Conservation (phyloP, 202 grass and related monocot species). For the Hordeum pubiflorum region DNA sequence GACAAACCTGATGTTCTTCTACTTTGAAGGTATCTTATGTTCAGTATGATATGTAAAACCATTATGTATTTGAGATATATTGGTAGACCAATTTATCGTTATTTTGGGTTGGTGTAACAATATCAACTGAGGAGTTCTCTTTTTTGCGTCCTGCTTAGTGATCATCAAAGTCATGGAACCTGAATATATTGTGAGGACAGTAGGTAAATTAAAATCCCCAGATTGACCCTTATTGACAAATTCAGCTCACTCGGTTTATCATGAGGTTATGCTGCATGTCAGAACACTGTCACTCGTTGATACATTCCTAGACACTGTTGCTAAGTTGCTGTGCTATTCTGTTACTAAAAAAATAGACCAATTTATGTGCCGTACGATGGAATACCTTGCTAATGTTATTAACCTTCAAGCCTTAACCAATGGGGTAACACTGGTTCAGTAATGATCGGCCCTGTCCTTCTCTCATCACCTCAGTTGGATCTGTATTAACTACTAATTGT, state of each 20-base stretch:
- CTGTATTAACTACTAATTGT: constrained; percentile 1
- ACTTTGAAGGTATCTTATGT: constrained; percentile 82
- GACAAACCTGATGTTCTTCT: constrained; percentile 96
- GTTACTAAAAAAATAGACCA: not conserved
- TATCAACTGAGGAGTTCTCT: not conserved
- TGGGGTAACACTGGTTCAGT: not conserved
- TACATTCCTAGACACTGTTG: not conserved
- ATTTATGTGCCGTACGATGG: not conserved
- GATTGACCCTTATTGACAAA: not conserved
- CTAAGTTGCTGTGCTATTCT: not conserved
- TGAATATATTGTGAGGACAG: not conserved
- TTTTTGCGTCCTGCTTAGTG: not conserved
- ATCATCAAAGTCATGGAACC: constrained; percentile 9
- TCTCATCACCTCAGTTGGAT: not conserved
- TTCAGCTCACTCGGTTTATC: not conserved
- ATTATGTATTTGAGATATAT: not conserved
- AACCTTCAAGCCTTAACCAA: not conserved
- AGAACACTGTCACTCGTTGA: not conserved
- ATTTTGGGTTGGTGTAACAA: constrained; percentile 3
- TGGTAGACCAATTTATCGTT: not conserved
- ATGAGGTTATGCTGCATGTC: constrained; percentile 15
- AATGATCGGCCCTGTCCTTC: not conserved
- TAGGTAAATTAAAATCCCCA: constrained; percentile 3
- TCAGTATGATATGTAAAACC: not conserved
- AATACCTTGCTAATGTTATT: not conserved